These are phyloP conservation scores for Candida jianshihensis DNA, from an alignment of 805 yeast species.

Conservation along the genomic window DNA sequence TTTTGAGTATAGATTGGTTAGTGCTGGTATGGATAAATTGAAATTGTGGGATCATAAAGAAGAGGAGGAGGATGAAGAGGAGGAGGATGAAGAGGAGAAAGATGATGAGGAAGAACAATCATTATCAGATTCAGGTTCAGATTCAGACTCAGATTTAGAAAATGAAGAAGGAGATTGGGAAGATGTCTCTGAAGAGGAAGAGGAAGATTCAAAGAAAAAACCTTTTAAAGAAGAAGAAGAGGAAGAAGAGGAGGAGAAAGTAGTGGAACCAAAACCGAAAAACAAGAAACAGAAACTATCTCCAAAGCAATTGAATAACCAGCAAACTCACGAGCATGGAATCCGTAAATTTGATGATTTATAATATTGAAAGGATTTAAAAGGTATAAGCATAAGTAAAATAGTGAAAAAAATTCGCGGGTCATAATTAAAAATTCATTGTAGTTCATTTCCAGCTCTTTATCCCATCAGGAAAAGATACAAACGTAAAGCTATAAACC, in stretches of 20 bases:
- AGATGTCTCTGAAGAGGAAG: constrained; percentile 9
- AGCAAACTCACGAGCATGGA: constrained; percentile 54
- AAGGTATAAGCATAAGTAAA: too few relatives aligned
- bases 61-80: constrained; percentile 27
- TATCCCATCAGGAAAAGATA: too few relatives aligned
- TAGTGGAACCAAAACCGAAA: constrained; percentile 4
- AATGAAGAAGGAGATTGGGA: constrained; percentile 13
- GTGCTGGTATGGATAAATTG: constrained; percentile 78
- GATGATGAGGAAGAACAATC: constrained; percentile 12
- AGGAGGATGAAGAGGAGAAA: constrained; percentile 22
- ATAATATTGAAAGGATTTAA: constrained; percentile 21
- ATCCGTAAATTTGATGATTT: constrained; percentile 59
- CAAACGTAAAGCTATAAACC: too few relatives aligned
- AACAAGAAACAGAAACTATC: constrained; percentile 28
- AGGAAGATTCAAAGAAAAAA: constrained; percentile 5
- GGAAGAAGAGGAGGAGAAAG: background rate
- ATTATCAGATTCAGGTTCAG: constrained; percentile 8
- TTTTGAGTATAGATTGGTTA: constrained; percentile 66
- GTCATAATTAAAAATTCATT: background rate
- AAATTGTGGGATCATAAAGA: constrained; percentile 60
- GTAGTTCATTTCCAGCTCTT: too few relatives aligned
- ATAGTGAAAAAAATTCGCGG: background rate
- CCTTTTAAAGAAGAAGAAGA: constrained; percentile 4
- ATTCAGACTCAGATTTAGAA: constrained; percentile 18
- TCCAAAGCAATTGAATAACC: constrained; percentile 39